Conservation (phyloP, 768 basidiomycete genomes). For the Russula sp. region DNA sequence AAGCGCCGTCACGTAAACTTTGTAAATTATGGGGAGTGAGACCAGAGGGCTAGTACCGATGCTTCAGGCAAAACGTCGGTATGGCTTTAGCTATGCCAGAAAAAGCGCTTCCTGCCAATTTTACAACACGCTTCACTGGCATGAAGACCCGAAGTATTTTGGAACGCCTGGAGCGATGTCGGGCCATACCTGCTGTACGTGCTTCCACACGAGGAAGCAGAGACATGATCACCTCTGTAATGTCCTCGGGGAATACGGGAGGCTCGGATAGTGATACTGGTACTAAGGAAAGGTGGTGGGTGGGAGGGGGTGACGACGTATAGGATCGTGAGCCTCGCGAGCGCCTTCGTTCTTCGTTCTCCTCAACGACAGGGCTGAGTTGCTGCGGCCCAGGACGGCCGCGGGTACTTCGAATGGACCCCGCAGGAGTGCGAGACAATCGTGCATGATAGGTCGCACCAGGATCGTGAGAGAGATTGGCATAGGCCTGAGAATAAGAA, state of each 20-base stretch:
- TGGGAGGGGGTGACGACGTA: conserved; percentile 12
- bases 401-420: conserved; percentile 29
- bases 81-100: conserved; percentile 14
- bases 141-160: conserved; percentile 7
- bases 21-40: background rate
- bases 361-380: conserved; percentile 31
- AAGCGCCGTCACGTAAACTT: conserved; percentile 2
- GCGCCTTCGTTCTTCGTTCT: conserved; percentile 28
- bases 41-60: conserved; percentile 11
- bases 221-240: conserved; percentile 27
- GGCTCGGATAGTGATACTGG: conserved; percentile 7
- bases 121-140: conserved; percentile 20
- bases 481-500: conserved; percentile 27
- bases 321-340: conserved; percentile 22
- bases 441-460: conserved; percentile 18
- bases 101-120: conserved; percentile 22
- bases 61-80: conserved; percentile 22
- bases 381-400: conserved; percentile 22
- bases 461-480: conserved; percentile 20
- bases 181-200: conserved; percentile 18
- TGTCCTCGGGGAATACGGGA: conserved; percentile 26
- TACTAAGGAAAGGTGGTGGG: conserved; percentile 12
- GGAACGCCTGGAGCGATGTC: conserved; percentile 8
- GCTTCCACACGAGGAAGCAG: conserved; percentile 27
- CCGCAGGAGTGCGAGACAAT: conserved; percentile 24